phyloP scores from a whole-genome alignment of 176 grass and related monocot species.

The Musa schizocarpa region DNA sequence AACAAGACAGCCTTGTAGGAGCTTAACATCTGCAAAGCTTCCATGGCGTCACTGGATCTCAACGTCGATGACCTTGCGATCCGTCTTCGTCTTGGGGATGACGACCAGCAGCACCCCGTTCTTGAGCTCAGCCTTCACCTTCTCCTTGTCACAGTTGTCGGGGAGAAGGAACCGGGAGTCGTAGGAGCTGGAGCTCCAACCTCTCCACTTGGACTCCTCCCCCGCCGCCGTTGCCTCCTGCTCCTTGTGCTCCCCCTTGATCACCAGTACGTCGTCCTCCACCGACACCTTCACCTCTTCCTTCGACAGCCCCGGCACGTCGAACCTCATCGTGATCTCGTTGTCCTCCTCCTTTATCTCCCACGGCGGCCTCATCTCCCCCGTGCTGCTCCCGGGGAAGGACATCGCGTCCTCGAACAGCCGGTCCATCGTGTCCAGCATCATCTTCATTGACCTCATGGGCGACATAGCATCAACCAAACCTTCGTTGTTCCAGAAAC shows the following conservation, averaged over 20 bases:
- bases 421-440: conserved; percentile 81
- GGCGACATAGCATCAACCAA: conserved; percentile 64
- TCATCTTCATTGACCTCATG: conserved; percentile 75
- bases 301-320: conserved; percentile 56
- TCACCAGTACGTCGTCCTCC: conserved; percentile 58
- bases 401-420: conserved; percentile 61
- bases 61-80: conserved; percentile 57
- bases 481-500: conserved; percentile 14
- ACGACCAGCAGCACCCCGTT: conserved; percentile 60
- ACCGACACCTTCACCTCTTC: conserved; percentile 73
- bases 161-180: conserved; percentile 45
- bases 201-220: conserved; percentile 2
- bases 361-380: conserved; percentile 47
- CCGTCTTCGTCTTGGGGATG: conserved; percentile 46
- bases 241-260: conserved; percentile 50
- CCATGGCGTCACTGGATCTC: conserved; percentile 27
- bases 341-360: conserved; percentile 56
- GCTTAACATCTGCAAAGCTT: neutral
- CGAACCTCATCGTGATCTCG: conserved; percentile 73
- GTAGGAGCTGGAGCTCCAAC: conserved; percentile 39
- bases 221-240: conserved; percentile 16
- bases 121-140: conserved; percentile 67
- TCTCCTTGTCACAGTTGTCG: conserved; percentile 43
- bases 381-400: conserved; percentile 19
- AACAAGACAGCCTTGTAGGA: too few relatives aligned